phyloP scores from a whole-genome alignment of 768 basidiomycete genomes.

The Suillus placidus region DNA sequence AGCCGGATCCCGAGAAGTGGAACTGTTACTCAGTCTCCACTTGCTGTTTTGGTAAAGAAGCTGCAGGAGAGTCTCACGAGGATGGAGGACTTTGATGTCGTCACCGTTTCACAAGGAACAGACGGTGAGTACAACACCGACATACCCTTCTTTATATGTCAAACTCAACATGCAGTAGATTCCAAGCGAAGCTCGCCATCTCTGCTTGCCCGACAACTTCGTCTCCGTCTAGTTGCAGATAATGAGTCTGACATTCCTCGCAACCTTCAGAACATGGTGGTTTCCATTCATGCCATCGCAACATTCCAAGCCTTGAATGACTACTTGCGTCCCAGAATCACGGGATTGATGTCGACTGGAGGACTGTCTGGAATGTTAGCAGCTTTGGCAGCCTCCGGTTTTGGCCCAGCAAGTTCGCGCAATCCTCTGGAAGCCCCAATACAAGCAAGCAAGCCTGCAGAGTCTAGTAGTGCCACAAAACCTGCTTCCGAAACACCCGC shows the following conservation, averaged over 20 bases:
- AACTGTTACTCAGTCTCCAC: conserved; percentile 53
- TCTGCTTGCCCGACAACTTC: conserved; percentile 88
- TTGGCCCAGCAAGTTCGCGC: conserved; percentile 50
- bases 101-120: conserved; percentile 79
- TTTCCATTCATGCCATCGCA: conserved; percentile 97
- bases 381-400: conserved; percentile 79
- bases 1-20: conserved; percentile 52
- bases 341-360: conserved; percentile 64
- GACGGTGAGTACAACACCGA: conserved; percentile 59
- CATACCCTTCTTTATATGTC: conserved; percentile 3
- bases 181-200: conserved; percentile 91
- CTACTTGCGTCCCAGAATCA: conserved; percentile 88
- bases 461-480: conserved; percentile 33
- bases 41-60: conserved; percentile 88
- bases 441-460: conserved; percentile 20
- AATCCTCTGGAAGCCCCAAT: conserved; percentile 38
- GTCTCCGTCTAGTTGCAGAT: conserved; percentile 85
- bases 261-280: conserved; percentile 85
- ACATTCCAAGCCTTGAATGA: conserved; percentile 97
- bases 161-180: conserved; percentile 46
- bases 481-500: conserved; percentile 28
- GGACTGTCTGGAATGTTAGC: conserved; percentile 89
- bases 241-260: conserved; percentile 90
- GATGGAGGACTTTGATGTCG: conserved; percentile 95
- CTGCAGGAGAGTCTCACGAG: conserved; percentile 93